These are phyloP conservation scores for Poronia punctata DNA, from an alignment of 495 filamentous ascomycete species.

Conservation along the genomic window DNA sequence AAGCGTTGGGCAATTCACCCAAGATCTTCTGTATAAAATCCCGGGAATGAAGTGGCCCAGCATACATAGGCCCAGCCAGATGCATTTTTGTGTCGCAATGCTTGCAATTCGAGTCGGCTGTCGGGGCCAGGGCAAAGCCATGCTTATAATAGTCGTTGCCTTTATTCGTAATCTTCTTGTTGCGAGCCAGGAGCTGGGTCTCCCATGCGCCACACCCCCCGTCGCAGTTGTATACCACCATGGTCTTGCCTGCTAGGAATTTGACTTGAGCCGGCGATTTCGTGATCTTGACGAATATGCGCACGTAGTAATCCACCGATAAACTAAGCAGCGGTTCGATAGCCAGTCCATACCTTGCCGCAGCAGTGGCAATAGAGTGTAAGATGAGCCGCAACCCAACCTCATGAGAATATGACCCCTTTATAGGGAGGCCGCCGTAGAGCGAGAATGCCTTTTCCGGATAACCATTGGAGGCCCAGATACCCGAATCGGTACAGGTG, in stretches of 20 bases:
- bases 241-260: slow-evolving; percentile 78
- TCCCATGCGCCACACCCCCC: slow-evolving; percentile 82
- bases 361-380: slow-evolving; percentile 67
- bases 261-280: slow-evolving; percentile 80
- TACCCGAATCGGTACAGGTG: slow-evolving; percentile 90
- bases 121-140: slow-evolving; percentile 60
- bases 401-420: slow-evolving; percentile 80
- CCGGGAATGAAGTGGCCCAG: slow-evolving; percentile 75
- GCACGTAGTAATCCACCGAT: slow-evolving; percentile 91
- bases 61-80: slow-evolving; percentile 90
- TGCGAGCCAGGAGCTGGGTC: slow-evolving; percentile 64
- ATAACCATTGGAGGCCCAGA: slow-evolving; percentile 90
- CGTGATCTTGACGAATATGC: slow-evolving; percentile 78
- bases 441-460: slow-evolving; percentile 85
- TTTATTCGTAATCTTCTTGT: slow-evolving; percentile 55
- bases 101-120: slow-evolving; percentile 52
- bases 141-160: slow-evolving; percentile 70
- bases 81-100: slow-evolving; percentile 87
- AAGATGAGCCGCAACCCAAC: slow-evolving; percentile 81
- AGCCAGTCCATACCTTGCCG: slow-evolving; percentile 77
- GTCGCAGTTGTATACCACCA: slow-evolving; percentile 90
- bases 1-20: slow-evolving; percentile 52
- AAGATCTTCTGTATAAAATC: slow-evolving; percentile 74
- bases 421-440: slow-evolving; percentile 83
- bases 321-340: slow-evolving; percentile 90